Evolutionary conservation across 345 rosid species (phyloP).

Genomic region (Fremontodendron californicum): DNA sequence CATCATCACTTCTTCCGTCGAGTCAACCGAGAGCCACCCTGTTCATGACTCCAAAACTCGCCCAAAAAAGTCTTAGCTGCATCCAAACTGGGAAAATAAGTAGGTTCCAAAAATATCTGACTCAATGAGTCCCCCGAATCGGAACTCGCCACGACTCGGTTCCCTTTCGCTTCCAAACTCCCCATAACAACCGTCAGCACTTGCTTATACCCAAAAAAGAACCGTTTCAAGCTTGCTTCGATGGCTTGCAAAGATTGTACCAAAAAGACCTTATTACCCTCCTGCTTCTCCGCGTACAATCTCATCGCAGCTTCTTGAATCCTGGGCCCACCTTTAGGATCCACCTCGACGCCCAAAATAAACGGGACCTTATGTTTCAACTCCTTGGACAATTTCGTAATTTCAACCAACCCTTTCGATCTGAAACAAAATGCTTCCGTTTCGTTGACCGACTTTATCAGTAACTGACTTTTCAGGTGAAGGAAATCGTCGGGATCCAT

Average conservation of each 20-base stretch:
- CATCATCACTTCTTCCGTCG: constrained; percentile 12
- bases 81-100: constrained; percentile 89
- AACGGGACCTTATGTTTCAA: constrained; percentile 70
- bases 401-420: constrained; percentile 62
- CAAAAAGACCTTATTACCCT: constrained; percentile 50
- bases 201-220: constrained; percentile 75
- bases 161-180: constrained; percentile 70
- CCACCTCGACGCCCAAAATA: constrained; percentile 76
- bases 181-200: constrained; percentile 76
- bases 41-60: constrained; percentile 53
- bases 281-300: constrained; percentile 53
- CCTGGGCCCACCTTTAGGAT: constrained; percentile 90
- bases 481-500: constrained; percentile 91
- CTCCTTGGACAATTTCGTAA: constrained; percentile 55
- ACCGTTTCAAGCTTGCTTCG: constrained; percentile 71
- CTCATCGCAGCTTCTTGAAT: constrained; percentile 92
- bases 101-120: constrained; percentile 77
- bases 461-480: constrained; percentile 57
- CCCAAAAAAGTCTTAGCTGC: constrained; percentile 97
- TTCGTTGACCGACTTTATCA: constrained; percentile 37
- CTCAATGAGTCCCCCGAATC: constrained; percentile 63
- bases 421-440: constrained; percentile 75
- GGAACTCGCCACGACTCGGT: constrained; percentile 33
- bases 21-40: neutral
- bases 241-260: constrained; percentile 76